A percentile compares a stretch with the other conserved stretches of the same genome.
Conservation (phyloP, 208 protist genomes). For the Leishmania lainsoni region DNA sequence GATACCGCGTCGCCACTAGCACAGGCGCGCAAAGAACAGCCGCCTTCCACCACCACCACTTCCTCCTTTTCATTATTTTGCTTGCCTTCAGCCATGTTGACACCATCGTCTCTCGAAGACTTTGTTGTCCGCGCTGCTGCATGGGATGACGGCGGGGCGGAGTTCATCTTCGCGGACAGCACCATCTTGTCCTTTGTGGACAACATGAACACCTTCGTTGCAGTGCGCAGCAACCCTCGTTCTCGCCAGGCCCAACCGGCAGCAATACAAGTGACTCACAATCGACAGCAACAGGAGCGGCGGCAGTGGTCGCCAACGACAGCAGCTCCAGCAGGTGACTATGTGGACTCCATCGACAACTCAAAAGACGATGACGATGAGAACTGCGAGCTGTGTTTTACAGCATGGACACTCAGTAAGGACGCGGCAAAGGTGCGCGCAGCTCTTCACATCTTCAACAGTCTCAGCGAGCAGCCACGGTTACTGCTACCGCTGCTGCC, state of each 20-base stretch:
- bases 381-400: conserved; percentile 69
- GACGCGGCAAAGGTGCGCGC: conserved; percentile 69
- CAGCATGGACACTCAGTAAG: conserved; percentile 62
- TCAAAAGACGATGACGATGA: neutral
- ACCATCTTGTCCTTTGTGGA: conserved; percentile 82
- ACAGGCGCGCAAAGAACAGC: neutral
- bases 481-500: conserved; percentile 50
- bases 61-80: neutral
- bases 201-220: conserved; percentile 86
- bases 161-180: conserved; percentile 87
- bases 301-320: neutral
- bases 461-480: conserved; percentile 54
- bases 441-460: conserved; percentile 80
- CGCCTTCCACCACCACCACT: neutral
- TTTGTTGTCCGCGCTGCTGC: conserved; percentile 56
- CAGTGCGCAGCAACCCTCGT: conserved; percentile 29
- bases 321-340: neutral
- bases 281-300: neutral
- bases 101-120: conserved; percentile 3
- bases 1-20: neutral
- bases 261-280: neutral
- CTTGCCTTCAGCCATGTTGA: neutral
- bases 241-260: neutral
- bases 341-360: neutral
- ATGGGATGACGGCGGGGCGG: conserved; percentile 69